Percentiles rank a stretch among this genome's conserved stretches.
Conservation (phyloP, 768 basidiomycete species). For the Leccinum rimulosum region DNA sequence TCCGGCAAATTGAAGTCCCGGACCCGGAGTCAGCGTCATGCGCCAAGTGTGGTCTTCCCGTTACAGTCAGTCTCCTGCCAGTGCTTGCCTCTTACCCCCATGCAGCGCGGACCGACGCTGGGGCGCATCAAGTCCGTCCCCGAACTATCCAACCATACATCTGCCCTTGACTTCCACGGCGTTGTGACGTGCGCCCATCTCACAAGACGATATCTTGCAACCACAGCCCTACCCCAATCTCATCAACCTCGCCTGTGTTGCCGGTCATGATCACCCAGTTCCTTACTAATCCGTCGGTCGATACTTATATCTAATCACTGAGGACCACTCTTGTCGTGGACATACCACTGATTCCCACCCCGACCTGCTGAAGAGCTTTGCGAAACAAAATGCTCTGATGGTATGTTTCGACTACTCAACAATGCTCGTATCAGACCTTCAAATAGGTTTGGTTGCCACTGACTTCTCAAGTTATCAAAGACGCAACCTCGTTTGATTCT, state of each 20-base stretch:
- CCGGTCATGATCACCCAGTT: too few relatives aligned
- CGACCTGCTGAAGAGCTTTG: too few relatives aligned
- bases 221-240: background rate
- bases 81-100: background rate
- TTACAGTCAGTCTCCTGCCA: background rate
- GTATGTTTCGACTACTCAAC: too few relatives aligned
- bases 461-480: background rate
- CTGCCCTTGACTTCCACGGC: background rate
- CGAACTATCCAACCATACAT: too few relatives aligned
- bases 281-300: too few relatives aligned
- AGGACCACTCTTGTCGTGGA: too few relatives aligned
- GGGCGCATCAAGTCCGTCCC: background rate
- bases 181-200: background rate
- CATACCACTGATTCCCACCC: too few relatives aligned
- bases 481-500: background rate
- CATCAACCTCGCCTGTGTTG: background rate
- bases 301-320: too few relatives aligned
- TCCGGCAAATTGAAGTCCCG: background rate
- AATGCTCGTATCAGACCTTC: background rate
- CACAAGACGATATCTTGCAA: background rate
- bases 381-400: too few relatives aligned
- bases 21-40: background rate
- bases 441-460: background rate
- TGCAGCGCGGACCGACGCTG: background rate
- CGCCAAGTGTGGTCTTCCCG: background rate